Evolutionary conservation across 2,329 filamentous ascomycete genomes (phyloP), one percentile per base, ranked within the genome.

Genomic region (Cercospora berteroae): DNA sequence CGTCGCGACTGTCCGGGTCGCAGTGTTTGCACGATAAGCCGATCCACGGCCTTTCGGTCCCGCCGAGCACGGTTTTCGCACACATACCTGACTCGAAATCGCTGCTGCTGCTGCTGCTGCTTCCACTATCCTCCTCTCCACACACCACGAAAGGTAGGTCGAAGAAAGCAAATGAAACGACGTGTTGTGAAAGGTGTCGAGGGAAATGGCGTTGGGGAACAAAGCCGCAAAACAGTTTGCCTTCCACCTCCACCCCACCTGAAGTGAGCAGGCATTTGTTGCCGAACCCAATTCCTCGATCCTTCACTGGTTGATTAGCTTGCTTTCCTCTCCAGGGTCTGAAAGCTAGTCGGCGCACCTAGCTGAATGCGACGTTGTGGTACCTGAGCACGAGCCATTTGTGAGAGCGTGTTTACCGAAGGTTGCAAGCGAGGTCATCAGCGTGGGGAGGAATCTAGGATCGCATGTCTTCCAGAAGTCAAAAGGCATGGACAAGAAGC

Each of bases 101-200:
- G 29, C 52, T 33, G 29, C 52, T 55, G 48, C 52, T 33, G 29
- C 52, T 55, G 48, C 61, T 52, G 20, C 60, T 63, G 31, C 61
- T 63, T 63, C 61, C 61, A 63, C 61, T 27, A 29, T 33, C 50
- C 61, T 57, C 61, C 61, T 63, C 61, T 63, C 61, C 61, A 50
- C 61, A 63, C 61, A 57, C 61, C 61, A 42, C 61, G 31, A 63
- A 63, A 63, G 31, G 61, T 63, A 63, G 61, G 52, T 55, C 13
- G 48, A 63, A 50, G 50, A 63, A 63, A 57, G 61, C 61, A 63
- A 57, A 57, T 57, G 52, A 33, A 29, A 33, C 16, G 52, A 57
- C 16, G 52, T 57, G 52, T 57, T 36, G 48, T 55, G 61, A 13
- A 56, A 42, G 25, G 31, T n/a, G 61, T 52, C 31, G 61, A 39